Base-by-base conservation (phyloP, 306 rosid species). In the Rubus idaeus region DNA sequence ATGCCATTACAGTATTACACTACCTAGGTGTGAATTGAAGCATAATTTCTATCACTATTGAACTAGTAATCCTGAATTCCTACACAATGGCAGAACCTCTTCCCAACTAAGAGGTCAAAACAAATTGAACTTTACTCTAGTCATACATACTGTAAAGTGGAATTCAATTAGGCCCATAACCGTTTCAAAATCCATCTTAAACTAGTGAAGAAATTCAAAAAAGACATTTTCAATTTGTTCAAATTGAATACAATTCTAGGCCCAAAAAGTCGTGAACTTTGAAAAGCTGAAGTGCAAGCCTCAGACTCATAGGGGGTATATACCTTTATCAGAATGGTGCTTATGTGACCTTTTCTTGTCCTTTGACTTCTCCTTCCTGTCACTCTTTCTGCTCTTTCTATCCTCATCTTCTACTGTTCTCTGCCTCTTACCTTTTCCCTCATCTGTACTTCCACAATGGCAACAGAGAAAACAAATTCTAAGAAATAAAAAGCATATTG, bases 371-470 rank as follows among this genome's bases (percentile, higher is more conserved):
- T 87, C 97, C 83, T 83, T 86, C 90, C 79, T 89, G 66, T 84
- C 95, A 74, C 82, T 86, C 84, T 79, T 90, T 56, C 91, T 73
- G 46, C 76, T 61, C 84, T 86, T 92, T 84, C 77, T 87, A 30
- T 83, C 93, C 23, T 78, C 92, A 79, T 83, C 89, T 61, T 89
- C 97, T 35, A 56, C 86, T 2, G 77, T 74, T 82, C 91, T 89
- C 30, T 21, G 83, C 83, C 94, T 90, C 96, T 95, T 95, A 74
- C 79, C 81, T 77, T 76, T 86, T 68, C 85, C 88, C 75, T 85
- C 96, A 73, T 83, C 99, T 95, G 85, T 68, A 26, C 42, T 76
- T 83, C 47, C 74, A 53, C 77, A 63, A 73, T 40, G 75, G 13
- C 21, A 68, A 50, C 35, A 70, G 3, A 45, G 53, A 60, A 8